A percentile compares a stretch with the other conserved stretches of the same genome.
Evolutionary conservation across 73 alveolate species (phyloP).

Genomic region (Paramecium caudatum): DNA sequence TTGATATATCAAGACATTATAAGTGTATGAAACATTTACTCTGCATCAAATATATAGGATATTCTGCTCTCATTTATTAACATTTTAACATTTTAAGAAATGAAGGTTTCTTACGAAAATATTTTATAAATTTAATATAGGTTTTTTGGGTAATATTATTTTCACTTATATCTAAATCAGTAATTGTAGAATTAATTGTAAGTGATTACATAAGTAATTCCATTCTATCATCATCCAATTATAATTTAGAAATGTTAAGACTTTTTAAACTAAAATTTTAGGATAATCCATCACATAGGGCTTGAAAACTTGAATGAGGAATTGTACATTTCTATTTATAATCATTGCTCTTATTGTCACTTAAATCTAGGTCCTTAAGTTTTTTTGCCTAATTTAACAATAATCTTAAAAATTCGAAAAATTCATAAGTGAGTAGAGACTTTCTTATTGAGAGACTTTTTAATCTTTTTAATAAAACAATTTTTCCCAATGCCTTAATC

Average conservation of each 20-base stretch:
- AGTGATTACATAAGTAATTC: not conserved
- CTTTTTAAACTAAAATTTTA: not conserved
- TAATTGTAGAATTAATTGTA: not conserved
- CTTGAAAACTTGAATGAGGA: not conserved
- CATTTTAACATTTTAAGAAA: not conserved
- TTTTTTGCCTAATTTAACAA: not conserved
- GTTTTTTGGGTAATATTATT: not conserved
- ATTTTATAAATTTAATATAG: not conserved
- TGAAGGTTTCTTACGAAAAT: not conserved
- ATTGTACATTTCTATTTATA: not conserved
- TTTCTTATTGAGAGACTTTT: constrained; percentile 26
- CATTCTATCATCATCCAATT: not conserved
- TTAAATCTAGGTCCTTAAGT: constrained; percentile 34
- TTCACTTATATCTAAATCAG: not conserved
- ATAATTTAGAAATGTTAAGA: not conserved
- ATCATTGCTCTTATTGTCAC: not conserved
- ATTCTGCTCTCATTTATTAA: not conserved
- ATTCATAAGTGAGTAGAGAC: not conserved
- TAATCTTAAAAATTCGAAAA: not conserved
- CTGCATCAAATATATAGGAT: not conserved
- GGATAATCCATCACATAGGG: not conserved
- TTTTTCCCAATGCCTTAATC: not conserved
- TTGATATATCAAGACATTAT: not conserved
- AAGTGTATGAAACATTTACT: not conserved
- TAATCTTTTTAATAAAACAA: not conserved